These are phyloP conservation scores for Naganishia albida DNA, from an alignment of 1,284 basidiomycete genomes.

Conservation along the genomic window DNA sequence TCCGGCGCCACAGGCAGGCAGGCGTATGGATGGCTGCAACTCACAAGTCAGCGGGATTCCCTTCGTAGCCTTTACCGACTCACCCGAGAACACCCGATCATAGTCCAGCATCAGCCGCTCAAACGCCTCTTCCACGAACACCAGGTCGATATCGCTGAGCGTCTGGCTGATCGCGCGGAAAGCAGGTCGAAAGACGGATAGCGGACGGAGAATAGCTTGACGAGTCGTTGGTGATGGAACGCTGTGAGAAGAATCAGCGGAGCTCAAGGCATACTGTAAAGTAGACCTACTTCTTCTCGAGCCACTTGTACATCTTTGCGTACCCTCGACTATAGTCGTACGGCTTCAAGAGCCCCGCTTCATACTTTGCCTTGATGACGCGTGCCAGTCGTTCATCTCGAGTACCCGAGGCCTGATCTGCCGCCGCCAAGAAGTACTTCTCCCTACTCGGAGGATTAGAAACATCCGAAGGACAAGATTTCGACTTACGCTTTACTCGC, in stretches of 20 bases:
- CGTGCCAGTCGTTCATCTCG: slow-evolving; percentile 85
- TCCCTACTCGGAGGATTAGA: slow-evolving; percentile 59
- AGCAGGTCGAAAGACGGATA: slow-evolving; percentile 88
- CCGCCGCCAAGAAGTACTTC: slow-evolving; percentile 87
- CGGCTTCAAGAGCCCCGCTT: slow-evolving; percentile 89
- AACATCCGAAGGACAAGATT: background rate
- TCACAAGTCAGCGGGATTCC: background rate
- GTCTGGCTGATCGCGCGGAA: slow-evolving; percentile 89
- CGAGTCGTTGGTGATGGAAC: slow-evolving; percentile 31
- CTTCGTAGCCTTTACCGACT: slow-evolving; percentile 26
- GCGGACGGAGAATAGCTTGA: slow-evolving; percentile 63
- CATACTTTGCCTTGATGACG: slow-evolving; percentile 95
- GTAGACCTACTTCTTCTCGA: slow-evolving; percentile 61
- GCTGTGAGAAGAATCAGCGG: background rate
- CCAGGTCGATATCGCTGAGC: slow-evolving; percentile 90
- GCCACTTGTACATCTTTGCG: slow-evolving; percentile 84
- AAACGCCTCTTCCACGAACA: slow-evolving; percentile 96
- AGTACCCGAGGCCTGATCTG: slow-evolving; percentile 89
- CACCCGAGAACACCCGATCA: slow-evolving; percentile 81
- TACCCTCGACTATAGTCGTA: slow-evolving; percentile 97
- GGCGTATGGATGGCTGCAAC: slow-evolving; percentile 83
- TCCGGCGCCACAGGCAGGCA: slow-evolving; percentile 92
- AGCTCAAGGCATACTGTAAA: background rate
- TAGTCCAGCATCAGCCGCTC: slow-evolving; percentile 93
- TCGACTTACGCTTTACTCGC: slow-evolving; percentile 35